Percentiles rank a stretch among this genome's conserved stretches.
phyloP scores from a whole-genome alignment of 208 protist species.

The Naegleria lovaniensis region DNA sequence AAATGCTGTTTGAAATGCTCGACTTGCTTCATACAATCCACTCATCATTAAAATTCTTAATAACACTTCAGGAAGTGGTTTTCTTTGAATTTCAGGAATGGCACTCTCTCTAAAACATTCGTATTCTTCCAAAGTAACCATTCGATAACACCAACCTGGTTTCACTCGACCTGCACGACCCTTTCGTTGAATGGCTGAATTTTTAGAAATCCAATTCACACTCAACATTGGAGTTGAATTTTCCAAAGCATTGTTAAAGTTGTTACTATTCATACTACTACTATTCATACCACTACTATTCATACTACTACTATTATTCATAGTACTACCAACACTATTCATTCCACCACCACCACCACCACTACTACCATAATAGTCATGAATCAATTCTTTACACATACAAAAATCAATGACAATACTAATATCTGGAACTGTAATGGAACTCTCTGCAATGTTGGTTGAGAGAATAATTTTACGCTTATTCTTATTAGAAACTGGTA shows the following conservation, averaged over 20 bases:
- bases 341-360: no score
- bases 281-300: no score
- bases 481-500: conserved; percentile 64
- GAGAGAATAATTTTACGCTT: conserved; percentile 87
- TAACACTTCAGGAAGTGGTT: not conserved
- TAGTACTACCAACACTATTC: conserved; percentile 75
- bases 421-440: conserved; percentile 93
- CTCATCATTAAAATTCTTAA: not conserved
- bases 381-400: conserved; percentile 83
- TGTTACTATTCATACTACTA: no score
- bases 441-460: conserved; percentile 97
- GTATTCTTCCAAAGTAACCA: not conserved
- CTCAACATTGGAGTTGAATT: conserved; percentile 55
- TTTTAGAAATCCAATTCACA: conserved; percentile 81
- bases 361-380: no score
- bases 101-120: not conserved
- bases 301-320: no score
- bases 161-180: conserved; percentile 88
- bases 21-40: no score
- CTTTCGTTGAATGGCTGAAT: conserved; percentile 82
- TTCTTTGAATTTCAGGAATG: not conserved
- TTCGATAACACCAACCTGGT: conserved; percentile 56
- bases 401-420: conserved; percentile 88
- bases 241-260: no score
- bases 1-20: no score